Conservation (phyloP, 1,284 basidiomycete species). For the Cutaneotrichosporon cutaneum region DNA sequence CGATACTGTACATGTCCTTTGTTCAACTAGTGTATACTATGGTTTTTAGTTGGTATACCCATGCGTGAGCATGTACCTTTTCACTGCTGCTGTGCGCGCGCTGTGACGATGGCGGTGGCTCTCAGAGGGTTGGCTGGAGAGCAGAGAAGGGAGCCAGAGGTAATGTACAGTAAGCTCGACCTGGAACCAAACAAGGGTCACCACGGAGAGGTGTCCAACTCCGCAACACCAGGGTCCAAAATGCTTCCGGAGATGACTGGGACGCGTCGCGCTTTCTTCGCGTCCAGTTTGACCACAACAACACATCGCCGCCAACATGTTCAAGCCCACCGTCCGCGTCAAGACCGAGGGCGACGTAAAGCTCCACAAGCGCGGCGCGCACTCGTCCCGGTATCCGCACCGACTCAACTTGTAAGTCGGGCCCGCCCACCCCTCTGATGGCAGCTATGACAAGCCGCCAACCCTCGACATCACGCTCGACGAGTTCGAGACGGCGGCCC, state of each 20-base stretch:
- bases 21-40: constrained; percentile 6
- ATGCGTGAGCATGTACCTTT: not conserved
- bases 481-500: constrained; percentile 89
- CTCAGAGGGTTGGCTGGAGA: too few species aligned
- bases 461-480: constrained; percentile 88
- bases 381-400: constrained; percentile 59
- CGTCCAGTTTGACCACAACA: constrained; percentile 4
- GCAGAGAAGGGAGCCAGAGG: too few species aligned
- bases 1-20: not conserved
- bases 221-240: not conserved
- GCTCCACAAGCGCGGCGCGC: constrained; percentile 33
- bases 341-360: constrained; percentile 39
- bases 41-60: not conserved
- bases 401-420: constrained; percentile 74
- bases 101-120: too few species aligned
- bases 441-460: constrained; percentile 83
- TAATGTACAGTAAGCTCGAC: too few species aligned
- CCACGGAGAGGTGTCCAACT: not conserved
- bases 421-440: not conserved
- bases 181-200: constrained; percentile 9
- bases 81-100: not conserved
- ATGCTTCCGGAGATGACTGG: constrained; percentile 3
- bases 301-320: constrained; percentile 30
- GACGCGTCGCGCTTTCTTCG: constrained; percentile 9
- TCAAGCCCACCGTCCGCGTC: constrained; percentile 35